Percentiles rank a stretch among this genome's conserved stretches.
phyloP scores from a whole-genome alignment of 1,139 yeast genomes.

The Magnusiomyces fungicola region DNA sequence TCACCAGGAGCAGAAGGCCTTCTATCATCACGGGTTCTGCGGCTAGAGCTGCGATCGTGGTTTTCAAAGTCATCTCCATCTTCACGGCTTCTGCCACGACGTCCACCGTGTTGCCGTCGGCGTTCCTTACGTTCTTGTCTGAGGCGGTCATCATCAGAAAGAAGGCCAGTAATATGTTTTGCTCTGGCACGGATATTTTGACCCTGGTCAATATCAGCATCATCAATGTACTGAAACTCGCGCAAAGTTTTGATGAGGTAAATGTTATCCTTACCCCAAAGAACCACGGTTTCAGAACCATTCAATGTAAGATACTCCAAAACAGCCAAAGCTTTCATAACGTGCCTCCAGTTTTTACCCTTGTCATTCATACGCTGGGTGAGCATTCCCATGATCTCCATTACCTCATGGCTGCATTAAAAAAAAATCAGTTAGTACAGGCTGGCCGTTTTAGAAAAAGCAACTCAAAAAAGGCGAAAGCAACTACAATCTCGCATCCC shows the following conservation, averaged over 20 bases:
- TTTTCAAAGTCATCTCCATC: conserved; percentile 12
- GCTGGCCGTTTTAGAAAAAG: no score
- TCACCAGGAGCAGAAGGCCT: conserved; percentile 29
- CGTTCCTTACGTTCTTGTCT: conserved; percentile 31
- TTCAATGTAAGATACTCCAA: conserved; percentile 76
- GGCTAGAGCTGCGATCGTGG: conserved; percentile 7
- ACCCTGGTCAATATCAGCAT: conserved; percentile 78
- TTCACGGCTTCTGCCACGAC: conserved; percentile 35
- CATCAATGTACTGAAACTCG: conserved; percentile 53
- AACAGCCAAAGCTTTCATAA: conserved; percentile 78
- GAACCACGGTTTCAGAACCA: conserved; percentile 81
- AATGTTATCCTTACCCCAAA: conserved; percentile 78
- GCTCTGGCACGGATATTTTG: conserved; percentile 85
- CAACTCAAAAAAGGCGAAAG: no score
- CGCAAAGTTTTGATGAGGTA: conserved; percentile 75
- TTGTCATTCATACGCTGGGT: conserved; percentile 87
- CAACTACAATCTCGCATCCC: no score
- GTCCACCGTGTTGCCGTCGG: background rate
- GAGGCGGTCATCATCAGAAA: conserved; percentile 79
- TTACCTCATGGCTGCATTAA: conserved; percentile 51
- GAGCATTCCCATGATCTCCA: conserved; percentile 92
- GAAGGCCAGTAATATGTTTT: conserved; percentile 55
- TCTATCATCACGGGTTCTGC: conserved; percentile 8
- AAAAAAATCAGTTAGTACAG: conserved; percentile 14
- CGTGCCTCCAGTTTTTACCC: conserved; percentile 82